Conservation (phyloP, 129 eudicot species). For the Flaveria ramosissima region DNA sequence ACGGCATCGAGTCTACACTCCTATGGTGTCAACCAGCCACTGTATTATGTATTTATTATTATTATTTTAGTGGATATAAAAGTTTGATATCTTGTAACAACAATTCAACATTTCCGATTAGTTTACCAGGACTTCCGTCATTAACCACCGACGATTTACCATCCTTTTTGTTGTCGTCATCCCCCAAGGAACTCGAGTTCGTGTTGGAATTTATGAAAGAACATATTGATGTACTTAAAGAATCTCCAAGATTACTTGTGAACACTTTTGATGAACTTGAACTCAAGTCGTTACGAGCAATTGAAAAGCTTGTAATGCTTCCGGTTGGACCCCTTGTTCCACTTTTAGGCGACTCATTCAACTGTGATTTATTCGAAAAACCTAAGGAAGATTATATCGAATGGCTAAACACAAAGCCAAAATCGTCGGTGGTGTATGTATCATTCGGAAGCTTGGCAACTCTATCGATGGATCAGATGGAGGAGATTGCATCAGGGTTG, state of each 20-base stretch:
- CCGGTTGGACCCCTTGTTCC: slow-evolving; percentile 33
- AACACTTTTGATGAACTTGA: slow-evolving; percentile 25
- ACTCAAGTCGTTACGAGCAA: slow-evolving; percentile 11
- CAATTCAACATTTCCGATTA: slow-evolving; percentile 16
- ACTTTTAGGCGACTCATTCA: background rate
- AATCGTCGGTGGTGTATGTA: slow-evolving; percentile 46
- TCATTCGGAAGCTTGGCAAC: slow-evolving; percentile 63
- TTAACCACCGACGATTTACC: slow-evolving; percentile 33
- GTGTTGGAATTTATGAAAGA: background rate
- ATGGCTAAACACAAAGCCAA: slow-evolving; percentile 56
- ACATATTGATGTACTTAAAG: slow-evolving; percentile 23
- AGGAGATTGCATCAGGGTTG: slow-evolving; percentile 46
- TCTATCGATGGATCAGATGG: slow-evolving; percentile 40
- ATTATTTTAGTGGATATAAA: slow-evolving; percentile 36
- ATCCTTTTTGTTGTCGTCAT: slow-evolving; percentile 28
- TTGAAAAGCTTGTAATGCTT: slow-evolving; percentile 17
- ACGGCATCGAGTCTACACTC: slow-evolving; percentile 32
- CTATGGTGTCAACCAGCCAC: slow-evolving; percentile 64
- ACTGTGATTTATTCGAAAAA: slow-evolving; percentile 18
- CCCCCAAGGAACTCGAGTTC: slow-evolving; percentile 18
- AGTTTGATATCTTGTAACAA: slow-evolving; percentile 9
- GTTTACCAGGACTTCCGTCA: slow-evolving; percentile 40
- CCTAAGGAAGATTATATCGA: slow-evolving; percentile 10
- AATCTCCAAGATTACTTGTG: slow-evolving; percentile 26
- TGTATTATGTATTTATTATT: slow-evolving; percentile 43